Conservation (phyloP, 1,284 basidiomycete species). For the Leccinum huronense region DNA sequence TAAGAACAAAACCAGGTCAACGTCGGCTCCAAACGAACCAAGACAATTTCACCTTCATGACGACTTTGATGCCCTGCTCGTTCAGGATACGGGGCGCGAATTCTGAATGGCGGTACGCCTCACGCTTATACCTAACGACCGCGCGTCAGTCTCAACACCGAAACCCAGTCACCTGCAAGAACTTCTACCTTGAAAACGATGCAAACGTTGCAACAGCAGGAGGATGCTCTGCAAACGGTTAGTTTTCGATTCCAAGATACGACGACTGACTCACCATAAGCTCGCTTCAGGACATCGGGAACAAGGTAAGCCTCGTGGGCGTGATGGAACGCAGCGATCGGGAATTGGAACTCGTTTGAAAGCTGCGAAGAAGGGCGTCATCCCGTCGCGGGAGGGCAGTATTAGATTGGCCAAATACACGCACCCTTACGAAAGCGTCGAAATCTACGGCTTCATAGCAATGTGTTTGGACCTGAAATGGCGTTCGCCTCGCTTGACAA, state of each 20-base stretch:
- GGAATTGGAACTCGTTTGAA: constrained; percentile 78
- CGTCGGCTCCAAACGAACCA: background rate
- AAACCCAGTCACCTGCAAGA: background rate
- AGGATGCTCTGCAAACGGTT: constrained; percentile 41
- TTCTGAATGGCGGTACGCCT: constrained; percentile 56
- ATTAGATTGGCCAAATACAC: background rate
- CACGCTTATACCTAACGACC: constrained; percentile 56
- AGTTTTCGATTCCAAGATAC: constrained; percentile 2
- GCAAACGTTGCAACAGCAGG: constrained; percentile 83
- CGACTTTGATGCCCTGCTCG: constrained; percentile 28
- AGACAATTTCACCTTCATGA: constrained; percentile 46
- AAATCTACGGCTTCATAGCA: constrained; percentile 83
- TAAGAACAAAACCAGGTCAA: constrained; percentile 25
- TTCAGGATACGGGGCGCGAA: constrained; percentile 31
- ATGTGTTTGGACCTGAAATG: constrained; percentile 44
- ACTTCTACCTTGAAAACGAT: constrained; percentile 49
- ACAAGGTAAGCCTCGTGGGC: constrained; percentile 86
- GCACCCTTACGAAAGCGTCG: constrained; percentile 66
- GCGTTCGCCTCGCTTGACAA: background rate
- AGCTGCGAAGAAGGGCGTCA: constrained; percentile 40
- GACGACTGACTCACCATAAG: constrained; percentile 55
- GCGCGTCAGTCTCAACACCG: constrained; percentile 2
- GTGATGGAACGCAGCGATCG: constrained; percentile 83
- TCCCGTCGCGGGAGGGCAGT: background rate
- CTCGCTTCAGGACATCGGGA: constrained; percentile 71